Evolutionary conservation across 768 basidiomycete species (phyloP).

Genomic region (Crassisporium funariophilum): DNA sequence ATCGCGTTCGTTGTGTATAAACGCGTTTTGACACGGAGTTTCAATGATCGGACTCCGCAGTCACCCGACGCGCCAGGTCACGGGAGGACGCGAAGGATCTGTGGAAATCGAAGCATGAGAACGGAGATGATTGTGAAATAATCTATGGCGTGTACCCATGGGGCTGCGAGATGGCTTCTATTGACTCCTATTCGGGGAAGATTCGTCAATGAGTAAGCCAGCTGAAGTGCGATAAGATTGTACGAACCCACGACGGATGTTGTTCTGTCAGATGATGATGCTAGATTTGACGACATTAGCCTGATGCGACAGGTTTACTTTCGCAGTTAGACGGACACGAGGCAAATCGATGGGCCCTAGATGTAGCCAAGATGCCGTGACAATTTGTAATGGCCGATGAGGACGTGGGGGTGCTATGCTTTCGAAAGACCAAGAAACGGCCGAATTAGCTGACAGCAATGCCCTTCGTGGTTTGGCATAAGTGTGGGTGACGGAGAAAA

Average conservation of each 20-base stretch:
- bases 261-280: not conserved
- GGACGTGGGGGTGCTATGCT: too few relatives aligned
- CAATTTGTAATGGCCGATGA: too few relatives aligned
- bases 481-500: too few relatives aligned
- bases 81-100: slow-evolving; percentile 20
- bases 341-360: too few relatives aligned
- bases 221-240: too few relatives aligned
- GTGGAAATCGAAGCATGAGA: slow-evolving; percentile 2
- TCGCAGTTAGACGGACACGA: too few relatives aligned
- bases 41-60: slow-evolving; percentile 30
- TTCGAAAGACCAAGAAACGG: too few relatives aligned
- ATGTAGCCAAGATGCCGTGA: too few relatives aligned
- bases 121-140: slow-evolving; percentile 1
- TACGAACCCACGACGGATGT: not conserved
- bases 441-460: too few relatives aligned
- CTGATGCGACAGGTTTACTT: too few relatives aligned
- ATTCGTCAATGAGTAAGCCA: not conserved
- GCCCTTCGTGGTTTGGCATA: too few relatives aligned
- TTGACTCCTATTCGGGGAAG: not conserved
- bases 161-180: not conserved
- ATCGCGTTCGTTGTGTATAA: slow-evolving; percentile 38
- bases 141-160: not conserved
- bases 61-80: slow-evolving; percentile 36
- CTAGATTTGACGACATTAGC: not conserved
- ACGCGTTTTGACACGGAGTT: slow-evolving; percentile 47